Percentiles rank a stretch among this genome's conserved stretches.
phyloP scores from a whole-genome alignment of 2,329 filamentous ascomycete genomes.

The Ceratocystis cubensis region DNA sequence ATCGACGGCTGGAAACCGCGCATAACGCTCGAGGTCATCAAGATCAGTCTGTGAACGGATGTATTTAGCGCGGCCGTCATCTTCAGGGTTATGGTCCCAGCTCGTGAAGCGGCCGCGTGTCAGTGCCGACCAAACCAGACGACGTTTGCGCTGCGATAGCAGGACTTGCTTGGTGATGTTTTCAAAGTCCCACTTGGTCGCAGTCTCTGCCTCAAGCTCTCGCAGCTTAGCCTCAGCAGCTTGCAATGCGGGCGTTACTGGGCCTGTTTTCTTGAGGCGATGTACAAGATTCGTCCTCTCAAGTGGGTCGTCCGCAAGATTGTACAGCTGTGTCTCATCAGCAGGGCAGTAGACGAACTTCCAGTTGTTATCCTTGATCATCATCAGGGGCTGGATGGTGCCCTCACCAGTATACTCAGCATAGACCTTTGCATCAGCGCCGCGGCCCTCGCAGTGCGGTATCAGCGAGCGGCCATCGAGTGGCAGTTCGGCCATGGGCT shows the following conservation, averaged over 20 bases:
- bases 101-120: constrained; percentile 61
- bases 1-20: constrained; percentile 57
- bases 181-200: constrained; percentile 67
- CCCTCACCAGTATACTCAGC: constrained; percentile 94
- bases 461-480: constrained; percentile 75
- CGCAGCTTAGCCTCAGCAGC: constrained; percentile 41
- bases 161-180: constrained; percentile 63
- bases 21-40: constrained; percentile 65
- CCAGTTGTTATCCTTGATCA: constrained; percentile 83
- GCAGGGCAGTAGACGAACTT: constrained; percentile 81
- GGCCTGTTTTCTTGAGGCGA: constrained; percentile 30
- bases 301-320: constrained; percentile 60
- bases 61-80: constrained; percentile 60
- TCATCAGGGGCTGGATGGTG: constrained; percentile 77
- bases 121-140: constrained; percentile 68
- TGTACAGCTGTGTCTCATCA: constrained; percentile 74
- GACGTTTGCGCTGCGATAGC: constrained; percentile 63
- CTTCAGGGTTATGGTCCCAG: constrained; percentile 74
- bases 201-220: constrained; percentile 62
- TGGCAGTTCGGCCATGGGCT: constrained; percentile 57
- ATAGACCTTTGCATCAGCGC: constrained; percentile 71
- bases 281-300: constrained; percentile 64
- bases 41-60: constrained; percentile 74
- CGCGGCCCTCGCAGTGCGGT: constrained; percentile 55
- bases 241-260: constrained; percentile 26